Percentiles rank a stretch among this genome's conserved stretches.
phyloP scores from a whole-genome alignment of 257 asterid genomes.

The Mitragyna speciosa region DNA sequence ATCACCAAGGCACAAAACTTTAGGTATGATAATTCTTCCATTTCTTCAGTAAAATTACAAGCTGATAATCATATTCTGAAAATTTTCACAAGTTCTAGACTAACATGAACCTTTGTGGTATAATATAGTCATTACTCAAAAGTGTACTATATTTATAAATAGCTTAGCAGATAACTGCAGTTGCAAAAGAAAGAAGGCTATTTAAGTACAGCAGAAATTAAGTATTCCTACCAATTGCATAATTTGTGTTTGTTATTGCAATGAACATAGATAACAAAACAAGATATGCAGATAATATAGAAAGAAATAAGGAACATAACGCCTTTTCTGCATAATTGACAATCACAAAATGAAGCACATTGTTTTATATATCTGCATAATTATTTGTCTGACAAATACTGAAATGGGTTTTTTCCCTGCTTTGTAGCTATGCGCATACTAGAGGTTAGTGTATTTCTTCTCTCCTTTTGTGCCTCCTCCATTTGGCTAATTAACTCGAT shows the following conservation, averaged over 20 bases:
- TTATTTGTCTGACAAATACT: not conserved
- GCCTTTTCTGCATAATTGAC: not conserved
- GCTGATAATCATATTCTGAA: not conserved
- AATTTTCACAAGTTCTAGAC: not conserved
- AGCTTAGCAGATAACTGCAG: not conserved
- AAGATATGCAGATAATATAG: not conserved
- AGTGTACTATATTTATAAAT: not conserved
- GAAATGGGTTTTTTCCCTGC: not conserved
- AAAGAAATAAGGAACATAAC: not conserved
- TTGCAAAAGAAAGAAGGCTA: not conserved
- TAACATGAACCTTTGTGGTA: not conserved
- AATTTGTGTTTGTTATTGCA: not conserved
- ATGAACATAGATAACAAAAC: not conserved
- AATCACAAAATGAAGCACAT: not conserved
- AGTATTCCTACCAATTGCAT: not conserved
- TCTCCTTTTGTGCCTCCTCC: not conserved
- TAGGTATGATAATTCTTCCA: not conserved
- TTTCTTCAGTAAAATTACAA: not conserved
- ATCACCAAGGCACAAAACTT: conserved; percentile 59
- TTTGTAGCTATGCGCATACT: conserved; percentile 71
- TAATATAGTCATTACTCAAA: not conserved
- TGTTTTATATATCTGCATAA: not conserved
- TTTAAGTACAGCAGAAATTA: not conserved
- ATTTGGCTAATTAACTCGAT: not conserved
- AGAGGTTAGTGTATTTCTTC: conserved; percentile 52